Evolutionary conservation across 2,329 filamentous ascomycete species (phyloP).

Genomic region (Ceratocystis alfenasii): DNA sequence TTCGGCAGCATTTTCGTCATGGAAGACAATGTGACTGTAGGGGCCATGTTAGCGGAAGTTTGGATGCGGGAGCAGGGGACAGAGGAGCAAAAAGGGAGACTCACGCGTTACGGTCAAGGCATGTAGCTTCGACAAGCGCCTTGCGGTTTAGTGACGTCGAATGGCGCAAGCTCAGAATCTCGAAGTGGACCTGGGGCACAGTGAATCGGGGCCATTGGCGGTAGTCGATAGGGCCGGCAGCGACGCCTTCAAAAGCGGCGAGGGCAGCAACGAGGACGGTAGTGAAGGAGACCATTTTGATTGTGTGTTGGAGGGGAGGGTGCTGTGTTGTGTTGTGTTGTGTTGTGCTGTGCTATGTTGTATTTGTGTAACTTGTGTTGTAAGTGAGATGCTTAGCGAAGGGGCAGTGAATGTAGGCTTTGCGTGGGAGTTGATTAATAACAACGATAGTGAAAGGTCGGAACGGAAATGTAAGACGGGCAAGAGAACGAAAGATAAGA

Average conservation of each 20-base stretch:
- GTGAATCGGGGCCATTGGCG: conserved; percentile 30
- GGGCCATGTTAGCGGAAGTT: conserved; percentile 16
- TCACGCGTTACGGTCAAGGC: conserved; percentile 34
- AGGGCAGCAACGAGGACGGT: conserved; percentile 28
- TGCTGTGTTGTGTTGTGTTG: conserved; percentile 16
- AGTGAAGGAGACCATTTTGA: conserved; percentile 29
- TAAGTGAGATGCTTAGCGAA: too few relatives aligned
- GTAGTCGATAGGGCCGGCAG: conserved; percentile 29
- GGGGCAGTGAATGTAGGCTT: too few relatives aligned
- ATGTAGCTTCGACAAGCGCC: conserved; percentile 33
- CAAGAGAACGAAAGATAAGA: neutral
- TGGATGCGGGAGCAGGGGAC: neutral
- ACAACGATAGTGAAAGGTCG: neutral
- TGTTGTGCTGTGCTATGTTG: conserved; percentile 16
- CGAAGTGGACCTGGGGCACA: conserved; percentile 34
- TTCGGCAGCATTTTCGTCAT: conserved; percentile 39
- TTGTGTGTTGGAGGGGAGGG: neutral
- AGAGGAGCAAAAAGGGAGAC: conserved; percentile 21
- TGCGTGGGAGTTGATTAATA: neutral
- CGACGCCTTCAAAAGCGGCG: conserved; percentile 27
- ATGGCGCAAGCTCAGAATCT: conserved; percentile 35
- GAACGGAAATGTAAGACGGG: neutral
- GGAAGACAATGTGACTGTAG: conserved; percentile 33
- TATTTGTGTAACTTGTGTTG: too few relatives aligned
- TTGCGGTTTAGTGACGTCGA: conserved; percentile 32